Percentiles rank a stretch among this genome's conserved stretches.
Evolutionary conservation across 805 yeast species (phyloP).

Genomic region (Saccharomycopsis microspora): DNA sequence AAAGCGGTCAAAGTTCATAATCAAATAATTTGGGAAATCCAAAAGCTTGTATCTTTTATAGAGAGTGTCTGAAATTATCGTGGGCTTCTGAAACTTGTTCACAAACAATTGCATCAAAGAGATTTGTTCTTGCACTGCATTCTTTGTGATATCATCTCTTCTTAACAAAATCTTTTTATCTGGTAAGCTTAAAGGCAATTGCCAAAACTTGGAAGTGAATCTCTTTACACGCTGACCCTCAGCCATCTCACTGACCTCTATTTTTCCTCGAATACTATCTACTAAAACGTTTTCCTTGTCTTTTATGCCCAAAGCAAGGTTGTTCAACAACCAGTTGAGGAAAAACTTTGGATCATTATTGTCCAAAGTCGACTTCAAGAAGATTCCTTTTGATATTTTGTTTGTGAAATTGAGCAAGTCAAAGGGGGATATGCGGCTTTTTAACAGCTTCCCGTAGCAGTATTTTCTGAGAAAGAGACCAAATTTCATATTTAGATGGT

Average conservation of each 20-base stretch:
- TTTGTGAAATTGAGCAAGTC: conserved; percentile 45
- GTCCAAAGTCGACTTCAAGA: conserved; percentile 22
- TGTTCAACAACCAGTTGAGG: conserved; percentile 48
- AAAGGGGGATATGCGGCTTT: conserved; percentile 55
- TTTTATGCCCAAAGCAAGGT: conserved; percentile 23
- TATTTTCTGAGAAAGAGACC: conserved; percentile 40
- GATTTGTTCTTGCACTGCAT: conserved; percentile 29
- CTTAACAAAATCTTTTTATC: conserved; percentile 33
- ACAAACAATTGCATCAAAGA: conserved; percentile 25
- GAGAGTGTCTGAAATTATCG: conserved; percentile 27
- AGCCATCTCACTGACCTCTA: conserved; percentile 24
- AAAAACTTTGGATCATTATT: conserved; percentile 44
- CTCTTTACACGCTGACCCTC: conserved; percentile 18
- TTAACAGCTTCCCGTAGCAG: conserved; percentile 54
- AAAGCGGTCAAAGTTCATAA: conserved; percentile 48
- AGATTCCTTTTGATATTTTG: conserved; percentile 30
- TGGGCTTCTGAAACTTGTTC: conserved; percentile 27
- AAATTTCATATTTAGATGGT: conserved; percentile 32
- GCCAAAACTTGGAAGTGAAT: conserved; percentile 32
- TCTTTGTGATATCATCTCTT: background rate
- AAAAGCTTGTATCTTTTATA: conserved; percentile 5
- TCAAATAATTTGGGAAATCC: conserved; percentile 40
- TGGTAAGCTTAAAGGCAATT: conserved; percentile 51
- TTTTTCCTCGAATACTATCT: conserved; percentile 41
- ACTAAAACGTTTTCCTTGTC: conserved; percentile 19